These are phyloP conservation scores for Pholiota molesta DNA, from an alignment of 768 basidiomycete genomes.

Conservation along the genomic window DNA sequence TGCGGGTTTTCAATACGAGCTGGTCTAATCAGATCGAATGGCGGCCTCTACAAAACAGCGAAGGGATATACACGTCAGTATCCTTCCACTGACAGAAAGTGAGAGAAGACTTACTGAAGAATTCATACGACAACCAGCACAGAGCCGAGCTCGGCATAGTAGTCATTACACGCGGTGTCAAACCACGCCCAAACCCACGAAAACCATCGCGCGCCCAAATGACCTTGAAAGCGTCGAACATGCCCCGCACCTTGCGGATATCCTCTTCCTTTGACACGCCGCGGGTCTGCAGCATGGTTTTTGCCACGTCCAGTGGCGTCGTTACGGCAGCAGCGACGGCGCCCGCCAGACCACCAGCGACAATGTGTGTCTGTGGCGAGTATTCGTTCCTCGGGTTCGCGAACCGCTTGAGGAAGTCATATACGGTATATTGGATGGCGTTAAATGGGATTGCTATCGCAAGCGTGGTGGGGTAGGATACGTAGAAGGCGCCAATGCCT, in stretches of 20 bases:
- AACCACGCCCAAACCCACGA: conserved; percentile 83
- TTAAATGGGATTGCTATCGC: conserved; percentile 98
- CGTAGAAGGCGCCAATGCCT: conserved; percentile 91
- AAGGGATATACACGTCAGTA: neutral
- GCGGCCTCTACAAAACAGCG: conserved; percentile 54
- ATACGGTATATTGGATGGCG: conserved; percentile 96
- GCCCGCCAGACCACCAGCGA: conserved; percentile 91
- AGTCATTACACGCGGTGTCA: conserved; percentile 90
- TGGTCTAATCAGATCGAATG: conserved; percentile 52
- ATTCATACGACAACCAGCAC: conserved; percentile 97
- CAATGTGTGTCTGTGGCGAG: conserved; percentile 91
- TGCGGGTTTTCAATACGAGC: neutral
- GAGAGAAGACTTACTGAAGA: conserved; percentile 77
- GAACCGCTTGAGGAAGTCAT: conserved; percentile 87
- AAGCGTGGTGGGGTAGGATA: conserved; percentile 98
- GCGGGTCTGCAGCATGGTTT: conserved; percentile 94
- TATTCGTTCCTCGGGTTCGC: conserved; percentile 88
- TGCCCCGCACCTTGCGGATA: conserved; percentile 82
- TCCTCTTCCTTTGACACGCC: conserved; percentile 86
- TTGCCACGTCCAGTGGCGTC: conserved; percentile 96
- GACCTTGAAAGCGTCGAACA: conserved; percentile 86
- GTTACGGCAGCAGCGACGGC: conserved; percentile 95
- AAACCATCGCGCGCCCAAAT: conserved; percentile 87
- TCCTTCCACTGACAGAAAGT: conserved; percentile 6
- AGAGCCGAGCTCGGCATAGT: conserved; percentile 97